Evolutionary conservation across 495 filamentous ascomycete species (phyloP).

Genomic region (Penicillium argentinense): DNA sequence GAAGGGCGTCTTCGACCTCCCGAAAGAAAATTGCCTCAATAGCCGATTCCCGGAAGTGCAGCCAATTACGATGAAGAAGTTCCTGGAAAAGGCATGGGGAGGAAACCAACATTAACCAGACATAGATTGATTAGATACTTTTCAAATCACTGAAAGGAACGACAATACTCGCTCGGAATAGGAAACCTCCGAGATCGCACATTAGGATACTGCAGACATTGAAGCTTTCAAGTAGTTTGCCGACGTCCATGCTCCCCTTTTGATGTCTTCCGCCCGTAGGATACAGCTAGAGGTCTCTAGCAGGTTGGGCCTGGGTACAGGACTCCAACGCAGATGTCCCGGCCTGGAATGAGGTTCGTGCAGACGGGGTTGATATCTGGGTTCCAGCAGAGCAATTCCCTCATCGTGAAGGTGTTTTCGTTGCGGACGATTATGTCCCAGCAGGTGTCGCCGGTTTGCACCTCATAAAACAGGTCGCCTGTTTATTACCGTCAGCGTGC

Average conservation of each 20-base stretch:
- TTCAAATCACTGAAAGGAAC: neutral
- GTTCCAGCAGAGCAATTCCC: constrained; percentile 28
- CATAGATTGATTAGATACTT: constrained; percentile 2
- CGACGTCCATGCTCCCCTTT: neutral
- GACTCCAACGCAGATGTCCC: constrained; percentile 21
- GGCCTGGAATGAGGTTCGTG: constrained; percentile 28
- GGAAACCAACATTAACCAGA: neutral
- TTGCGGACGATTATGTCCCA: constrained; percentile 22
- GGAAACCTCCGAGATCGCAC: neutral
- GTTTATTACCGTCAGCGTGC: neutral
- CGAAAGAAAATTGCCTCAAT: constrained; percentile 26
- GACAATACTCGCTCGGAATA: neutral
- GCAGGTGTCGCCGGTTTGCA: constrained; percentile 27
- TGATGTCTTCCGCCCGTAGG: neutral
- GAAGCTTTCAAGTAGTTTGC: neutral
- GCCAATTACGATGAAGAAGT: constrained; percentile 27
- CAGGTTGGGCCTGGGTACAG: constrained; percentile 10
- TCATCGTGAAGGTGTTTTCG: constrained; percentile 22
- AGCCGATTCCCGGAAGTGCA: constrained; percentile 26
- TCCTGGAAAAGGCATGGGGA: constrained; percentile 28
- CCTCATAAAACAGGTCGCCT: constrained; percentile 20
- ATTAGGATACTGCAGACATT: neutral
- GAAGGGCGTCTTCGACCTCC: constrained; percentile 32
- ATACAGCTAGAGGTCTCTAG: neutral
- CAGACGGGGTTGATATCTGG: constrained; percentile 27